Base-by-base conservation (phyloP, 129 eudicot genomes). In the Flaveria linearis region DNA sequence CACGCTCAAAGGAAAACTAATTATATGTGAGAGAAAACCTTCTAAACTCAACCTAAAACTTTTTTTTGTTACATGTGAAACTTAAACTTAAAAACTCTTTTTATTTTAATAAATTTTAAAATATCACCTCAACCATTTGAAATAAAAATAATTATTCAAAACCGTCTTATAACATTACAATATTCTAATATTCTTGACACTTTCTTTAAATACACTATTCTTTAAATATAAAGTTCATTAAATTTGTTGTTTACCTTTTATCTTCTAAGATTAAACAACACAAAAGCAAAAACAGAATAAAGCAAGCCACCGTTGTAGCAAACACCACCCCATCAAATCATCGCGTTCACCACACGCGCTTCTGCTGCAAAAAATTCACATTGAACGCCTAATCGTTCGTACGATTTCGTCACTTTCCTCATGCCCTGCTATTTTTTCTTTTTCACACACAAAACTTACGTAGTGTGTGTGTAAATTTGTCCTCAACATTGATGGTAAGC, bases 341-440 rank as follows among this genome's bases (percentile, higher is more conserved):
- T 42, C 64, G 80, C 73, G 51, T 66, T 66, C 23, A n/a, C 47
- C n/a, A 28, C 72, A 75, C 79, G 79, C 79, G 62, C 80, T 52
- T 50, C 13, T 13, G 51, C 47, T 75, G 14, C 72, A 61, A 75
- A 76, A 75, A 9, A 12, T n/a, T 30, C 39, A 36, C 50, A 45
- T 25, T 62, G 56, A 11, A 33, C 39, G n/a, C 71, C 71, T 20
- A 30, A 50, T 13, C 60, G 25, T 49, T 36, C 42, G n/a, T 43
- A 33, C 53, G 2, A 30, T 51, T 65, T 61, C 77, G 65, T 49
- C 65, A 60, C 45, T 70, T 52, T 76, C 52, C 60, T 12, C 18
- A 74, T 67, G 74, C 57, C 67, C 74, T 66, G 33, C 73, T 17
- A 2, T 47, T 25, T 61, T 61, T 45, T 33, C 39, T 33, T 33